Base-by-base conservation (phyloP, 202 grass and related monocot species). In the Dendrocalamus latiflorus region DNA sequence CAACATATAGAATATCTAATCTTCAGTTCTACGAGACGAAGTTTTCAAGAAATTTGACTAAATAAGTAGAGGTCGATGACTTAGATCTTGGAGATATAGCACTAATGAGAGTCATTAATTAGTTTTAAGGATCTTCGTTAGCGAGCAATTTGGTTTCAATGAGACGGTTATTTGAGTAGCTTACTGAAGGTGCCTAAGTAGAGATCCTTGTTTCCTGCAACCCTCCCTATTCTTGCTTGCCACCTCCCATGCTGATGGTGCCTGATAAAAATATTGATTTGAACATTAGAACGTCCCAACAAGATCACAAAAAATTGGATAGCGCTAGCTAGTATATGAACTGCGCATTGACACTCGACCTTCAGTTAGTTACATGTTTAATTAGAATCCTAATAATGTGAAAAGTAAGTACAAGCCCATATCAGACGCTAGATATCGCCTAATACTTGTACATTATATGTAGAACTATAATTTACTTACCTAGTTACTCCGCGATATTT, bases 181-280 rank as follows among this genome's bases (percentile, higher is more conserved):
- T 97, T 88, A 97, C 94, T 97, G 90, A 97, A 97, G 58, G 94
- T 97, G 68, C 94, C 94, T 68, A 97, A 79, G 74, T 97, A 97
- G 33, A 97, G 91, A 74, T 97, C 94, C 76, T 97, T 97, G 83
- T 97, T 97, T 63, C 94, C 94, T 72, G 94, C 94, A 68, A 97
- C 94, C 81, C 94, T 92, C 66, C 94, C 94, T 80, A 97, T 97
- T 68, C 94, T 94, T 90, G 94, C 94, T 86, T 97, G 94, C 94
- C 94, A 97, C 86, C 94, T 97, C 60, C 94, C 94, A 81, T 97
- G 94, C 62, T 97, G 94, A 75, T 97, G 94, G 83, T 97, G 94
- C 62, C 94, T 97, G 65, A 67, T 44, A 33, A 72, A 81, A 87
- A 75, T n/a, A 39, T 61, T 12, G 1, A 50, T 84, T 61, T 81